Percentiles rank a stretch among this genome's conserved stretches.
Evolutionary conservation across 2,329 filamentous ascomycete genomes (phyloP).

Genomic region (Clarireedia homoeocarpa): DNA sequence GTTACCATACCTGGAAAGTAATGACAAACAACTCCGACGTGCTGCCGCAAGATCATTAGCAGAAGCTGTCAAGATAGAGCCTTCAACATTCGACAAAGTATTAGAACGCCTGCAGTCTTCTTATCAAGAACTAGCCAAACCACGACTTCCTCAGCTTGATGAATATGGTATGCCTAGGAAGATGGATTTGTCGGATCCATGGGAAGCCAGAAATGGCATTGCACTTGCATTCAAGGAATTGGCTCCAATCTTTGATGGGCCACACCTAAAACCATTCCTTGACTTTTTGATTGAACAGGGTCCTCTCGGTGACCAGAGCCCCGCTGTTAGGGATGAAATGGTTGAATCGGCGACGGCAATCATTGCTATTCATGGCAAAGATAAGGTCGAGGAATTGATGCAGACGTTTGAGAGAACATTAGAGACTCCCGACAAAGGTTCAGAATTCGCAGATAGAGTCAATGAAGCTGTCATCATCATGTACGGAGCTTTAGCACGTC

Average conservation of each 20-base stretch:
- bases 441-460: slow-evolving; percentile 75
- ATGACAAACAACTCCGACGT: slow-evolving; percentile 73
- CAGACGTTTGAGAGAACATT: slow-evolving; percentile 80
- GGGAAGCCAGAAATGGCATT: slow-evolving; percentile 86
- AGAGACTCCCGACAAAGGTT: slow-evolving; percentile 76
- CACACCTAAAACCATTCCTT: slow-evolving; percentile 69
- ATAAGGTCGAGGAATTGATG: slow-evolving; percentile 85
- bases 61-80: slow-evolving; percentile 58
- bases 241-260: slow-evolving; percentile 57
- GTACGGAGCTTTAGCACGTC: slow-evolving; percentile 86
- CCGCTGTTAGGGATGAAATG: slow-evolving; percentile 78
- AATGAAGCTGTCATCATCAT: slow-evolving; percentile 97
- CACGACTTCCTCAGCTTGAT: slow-evolving; percentile 75
- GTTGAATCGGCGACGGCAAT: slow-evolving; percentile 78
- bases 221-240: slow-evolving; percentile 82
- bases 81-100: slow-evolving; percentile 51
- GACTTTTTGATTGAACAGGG: slow-evolving; percentile 79
- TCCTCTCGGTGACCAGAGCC: slow-evolving; percentile 76
- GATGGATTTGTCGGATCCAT: slow-evolving; percentile 77
- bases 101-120: slow-evolving; percentile 58
- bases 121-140: slow-evolving; percentile 75
- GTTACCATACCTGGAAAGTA: slow-evolving; percentile 70
- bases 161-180: slow-evolving; percentile 93
- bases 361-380: slow-evolving; percentile 73
- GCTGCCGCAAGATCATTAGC: slow-evolving; percentile 77